Conservation (phyloP, 768 basidiomycete species). For the Macrolepiota albuminosa region DNA sequence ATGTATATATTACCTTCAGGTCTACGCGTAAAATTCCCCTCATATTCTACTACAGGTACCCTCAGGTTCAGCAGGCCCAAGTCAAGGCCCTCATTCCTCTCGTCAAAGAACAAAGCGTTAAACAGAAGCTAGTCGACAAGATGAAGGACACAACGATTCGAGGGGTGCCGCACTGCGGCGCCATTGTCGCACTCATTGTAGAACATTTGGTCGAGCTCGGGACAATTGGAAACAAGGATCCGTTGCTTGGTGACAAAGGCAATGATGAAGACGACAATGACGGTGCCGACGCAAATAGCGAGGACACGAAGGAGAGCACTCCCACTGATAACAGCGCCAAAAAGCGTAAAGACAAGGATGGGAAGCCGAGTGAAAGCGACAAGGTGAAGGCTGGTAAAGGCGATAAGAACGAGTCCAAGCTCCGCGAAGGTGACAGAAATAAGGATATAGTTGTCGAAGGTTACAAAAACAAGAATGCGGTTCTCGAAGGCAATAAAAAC, state of each 20-base stretch:
- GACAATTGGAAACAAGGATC: not conserved
- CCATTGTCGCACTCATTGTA: not conserved
- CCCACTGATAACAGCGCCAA: not conserved
- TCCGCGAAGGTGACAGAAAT: not conserved
- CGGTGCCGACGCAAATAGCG: not conserved
- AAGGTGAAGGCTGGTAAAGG: not conserved
- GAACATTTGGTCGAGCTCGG: not conserved
- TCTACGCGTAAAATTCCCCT: not conserved
- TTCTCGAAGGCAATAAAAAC: not conserved
- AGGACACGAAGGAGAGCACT: not conserved
- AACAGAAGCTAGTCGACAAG: not conserved
- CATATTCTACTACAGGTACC: slow-evolving; percentile 1
- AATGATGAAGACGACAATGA: not conserved
- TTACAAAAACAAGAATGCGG: not conserved
- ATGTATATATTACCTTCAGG: slow-evolving; percentile 5
- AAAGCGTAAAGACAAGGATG: not conserved
- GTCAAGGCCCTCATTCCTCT: not conserved
- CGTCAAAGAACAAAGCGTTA: not conserved
- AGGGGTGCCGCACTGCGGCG: not conserved
- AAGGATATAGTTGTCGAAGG: not conserved
- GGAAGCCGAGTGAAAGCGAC: not conserved
- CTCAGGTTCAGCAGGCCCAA: slow-evolving; percentile 10
- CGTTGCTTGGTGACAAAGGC: not conserved
- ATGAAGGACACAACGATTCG: not conserved
- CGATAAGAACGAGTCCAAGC: not conserved